Evolutionary conservation across 1,139 yeast species (phyloP).

Genomic region (Debaryomycetaceae sp.): DNA sequence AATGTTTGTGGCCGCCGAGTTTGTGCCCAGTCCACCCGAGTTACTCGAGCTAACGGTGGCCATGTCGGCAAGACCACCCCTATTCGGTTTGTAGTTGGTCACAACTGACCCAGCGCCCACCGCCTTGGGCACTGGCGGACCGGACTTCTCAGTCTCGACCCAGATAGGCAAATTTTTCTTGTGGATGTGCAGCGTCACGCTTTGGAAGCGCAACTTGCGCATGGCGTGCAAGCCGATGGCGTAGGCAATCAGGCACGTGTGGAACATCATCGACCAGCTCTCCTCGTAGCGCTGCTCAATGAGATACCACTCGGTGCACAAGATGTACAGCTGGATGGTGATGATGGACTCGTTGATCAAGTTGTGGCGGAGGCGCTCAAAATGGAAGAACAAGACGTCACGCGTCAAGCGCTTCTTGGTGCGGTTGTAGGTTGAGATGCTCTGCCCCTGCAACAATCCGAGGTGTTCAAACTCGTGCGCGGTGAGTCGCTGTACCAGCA

Average conservation of each 20-base stretch:
- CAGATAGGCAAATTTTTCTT: neutral
- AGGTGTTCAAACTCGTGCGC: conserved; percentile 30
- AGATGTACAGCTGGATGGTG: conserved; percentile 45
- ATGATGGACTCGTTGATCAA: conserved; percentile 42
- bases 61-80: no score
- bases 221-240: conserved; percentile 51
- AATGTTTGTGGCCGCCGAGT: no score
- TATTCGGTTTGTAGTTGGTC: no score
- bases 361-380: conserved; percentile 42
- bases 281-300: conserved; percentile 47
- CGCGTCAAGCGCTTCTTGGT: conserved; percentile 27
- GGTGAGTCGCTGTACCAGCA: conserved; percentile 36
- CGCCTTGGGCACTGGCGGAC: no score
- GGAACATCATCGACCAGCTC: conserved; percentile 46
- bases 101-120: no score
- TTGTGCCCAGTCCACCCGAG: no score
- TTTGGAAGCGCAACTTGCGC: conserved; percentile 23
- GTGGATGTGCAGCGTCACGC: conserved; percentile 11
- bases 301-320: conserved; percentile 49
- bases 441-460: conserved; percentile 15
- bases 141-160: no score
- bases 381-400: conserved; percentile 28
- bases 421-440: conserved; percentile 21
- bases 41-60: no score
- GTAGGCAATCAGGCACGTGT: conserved; percentile 46